phyloP scores from a whole-genome alignment of 768 basidiomycete species.

The Boletellus sp. region DNA sequence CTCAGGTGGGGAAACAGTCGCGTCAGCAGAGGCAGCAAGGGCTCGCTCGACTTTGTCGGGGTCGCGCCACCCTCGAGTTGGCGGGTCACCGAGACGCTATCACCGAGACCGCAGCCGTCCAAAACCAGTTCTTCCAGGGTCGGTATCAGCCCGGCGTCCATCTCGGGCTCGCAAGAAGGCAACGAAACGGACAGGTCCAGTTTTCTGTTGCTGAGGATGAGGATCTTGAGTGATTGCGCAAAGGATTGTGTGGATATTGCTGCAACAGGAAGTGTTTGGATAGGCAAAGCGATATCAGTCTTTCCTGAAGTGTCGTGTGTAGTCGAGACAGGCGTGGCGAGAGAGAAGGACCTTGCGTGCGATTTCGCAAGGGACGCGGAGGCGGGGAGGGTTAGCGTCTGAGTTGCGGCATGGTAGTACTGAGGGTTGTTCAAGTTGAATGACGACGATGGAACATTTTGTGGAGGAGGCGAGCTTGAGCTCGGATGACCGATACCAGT shows the following conservation, averaged over 20 bases:
- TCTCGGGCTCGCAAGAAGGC: slow-evolving; percentile 35
- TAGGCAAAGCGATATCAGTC: slow-evolving; percentile 54
- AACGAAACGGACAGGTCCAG: slow-evolving; percentile 62
- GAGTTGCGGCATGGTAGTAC: slow-evolving; percentile 53
- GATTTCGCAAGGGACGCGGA: slow-evolving; percentile 48
- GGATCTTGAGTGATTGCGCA: slow-evolving; percentile 51
- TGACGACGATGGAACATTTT: slow-evolving; percentile 19
- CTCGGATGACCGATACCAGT: slow-evolving; percentile 26
- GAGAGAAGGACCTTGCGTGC: slow-evolving; percentile 64
- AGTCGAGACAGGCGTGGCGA: slow-evolving; percentile 30
- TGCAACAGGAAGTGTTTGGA: slow-evolving; percentile 64
- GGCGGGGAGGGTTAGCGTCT: slow-evolving; percentile 63
- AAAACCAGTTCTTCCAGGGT: slow-evolving; percentile 69
- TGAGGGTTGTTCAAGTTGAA: slow-evolving; percentile 47
- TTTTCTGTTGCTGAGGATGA: slow-evolving; percentile 62
- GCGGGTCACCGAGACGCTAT: slow-evolving; percentile 50
- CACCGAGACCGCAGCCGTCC: slow-evolving; percentile 68
- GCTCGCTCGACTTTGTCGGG: slow-evolving; percentile 47
- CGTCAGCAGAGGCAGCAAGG: slow-evolving; percentile 55
- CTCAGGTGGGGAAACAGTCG: slow-evolving; percentile 67
- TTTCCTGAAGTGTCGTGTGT: slow-evolving; percentile 13
- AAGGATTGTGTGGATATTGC: slow-evolving; percentile 60
- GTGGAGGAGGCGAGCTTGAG: slow-evolving; percentile 19
- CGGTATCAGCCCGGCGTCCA: slow-evolving; percentile 49
- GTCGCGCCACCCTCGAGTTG: slow-evolving; percentile 29